A percentile compares a stretch with the other conserved stretches of the same genome.
These are phyloP conservation scores for Casuarina glauca DNA, from an alignment of 306 rosid genomes.

Conservation along the genomic window DNA sequence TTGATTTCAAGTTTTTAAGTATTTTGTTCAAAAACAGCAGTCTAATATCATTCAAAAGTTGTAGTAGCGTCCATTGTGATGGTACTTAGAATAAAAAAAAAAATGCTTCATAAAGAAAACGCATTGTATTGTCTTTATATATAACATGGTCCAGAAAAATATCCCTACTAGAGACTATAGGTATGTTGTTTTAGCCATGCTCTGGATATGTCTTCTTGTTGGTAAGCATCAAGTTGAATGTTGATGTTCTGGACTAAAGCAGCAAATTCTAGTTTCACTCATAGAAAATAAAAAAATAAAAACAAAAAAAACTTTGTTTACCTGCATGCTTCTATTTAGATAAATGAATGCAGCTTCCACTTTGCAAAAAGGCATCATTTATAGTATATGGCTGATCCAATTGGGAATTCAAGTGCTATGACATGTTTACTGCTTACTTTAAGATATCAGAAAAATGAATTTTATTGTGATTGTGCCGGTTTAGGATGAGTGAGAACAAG, in stretches of 20 bases:
- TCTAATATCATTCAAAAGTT: not conserved
- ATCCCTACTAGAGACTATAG: not conserved
- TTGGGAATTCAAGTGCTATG: not conserved
- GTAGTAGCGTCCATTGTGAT: not conserved
- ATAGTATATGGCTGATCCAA: not conserved
- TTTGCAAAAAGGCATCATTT: not conserved
- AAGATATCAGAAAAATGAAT: not conserved
- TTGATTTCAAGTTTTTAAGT: not conserved
- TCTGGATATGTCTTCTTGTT: not conserved
- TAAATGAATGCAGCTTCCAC: not conserved
- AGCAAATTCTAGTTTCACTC: not conserved
- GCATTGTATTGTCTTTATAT: not conserved
- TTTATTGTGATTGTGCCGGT: constrained; percentile 16
- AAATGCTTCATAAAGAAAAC: too few relatives aligned
- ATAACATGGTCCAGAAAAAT: not conserved
- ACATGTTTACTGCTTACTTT: not conserved
- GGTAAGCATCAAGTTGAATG: not conserved
- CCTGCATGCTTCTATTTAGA: not conserved
- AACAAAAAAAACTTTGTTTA: not conserved
- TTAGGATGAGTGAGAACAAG: too few relatives aligned
- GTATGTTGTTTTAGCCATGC: not conserved
- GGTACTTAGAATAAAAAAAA: not conserved
- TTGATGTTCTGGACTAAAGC: not conserved
- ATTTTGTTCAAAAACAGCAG: not conserved
- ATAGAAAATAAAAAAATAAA: too few relatives aligned